Evolutionary conservation across 2,329 filamentous ascomycete genomes (phyloP), one percentile per base, ranked within the genome.

Genomic region (Gremmenia infestans): DNA sequence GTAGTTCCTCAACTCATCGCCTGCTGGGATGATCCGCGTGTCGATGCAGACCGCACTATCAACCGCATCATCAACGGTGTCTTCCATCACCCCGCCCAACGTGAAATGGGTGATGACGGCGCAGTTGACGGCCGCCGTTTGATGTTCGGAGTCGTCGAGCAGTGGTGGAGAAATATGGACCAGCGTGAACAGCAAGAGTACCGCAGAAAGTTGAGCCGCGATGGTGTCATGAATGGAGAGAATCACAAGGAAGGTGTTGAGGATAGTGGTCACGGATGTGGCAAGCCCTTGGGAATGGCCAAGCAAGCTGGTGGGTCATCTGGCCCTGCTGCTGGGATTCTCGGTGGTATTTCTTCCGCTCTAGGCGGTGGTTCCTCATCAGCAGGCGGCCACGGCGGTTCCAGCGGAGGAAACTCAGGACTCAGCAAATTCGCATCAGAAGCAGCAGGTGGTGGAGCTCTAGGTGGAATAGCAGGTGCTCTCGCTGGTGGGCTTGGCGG

Each of bases 231-330:
- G 70, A 78, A 82, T 48, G 89, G 89, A 15, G 79, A 86, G 58
- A 97, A 97, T 72, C 92, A 97, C 74, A 93, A 90, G 72, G 85
- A 90, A 65, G 90, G 89, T 28, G 87, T 93, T 11, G 74, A 91
- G 15, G 91, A 97, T 71, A 86, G 82, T 52, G 92, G 92, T 5
- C 90, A 96, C 69, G 96, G 91, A 68, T 78, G 75, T 58, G 85
- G 89, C 58, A 91, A 91, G 72, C 83, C 84, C 15, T 77, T 96
- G 11, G 81, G 85, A 61, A 88, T 95, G 81, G 83, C 85, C 60
- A 91, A 88, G 72, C 73, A 73, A 12, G 78, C 75, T 67, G 77
- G 78, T 65, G 82, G 85, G 61, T 80, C 81, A 14, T 74, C 75
- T 47, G 76, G 76, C 8, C 80, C 80, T 14, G 83, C 82, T 12